Conservation (phyloP, 495 filamentous ascomycete genomes). For the Penicillium egyptiacum region DNA sequence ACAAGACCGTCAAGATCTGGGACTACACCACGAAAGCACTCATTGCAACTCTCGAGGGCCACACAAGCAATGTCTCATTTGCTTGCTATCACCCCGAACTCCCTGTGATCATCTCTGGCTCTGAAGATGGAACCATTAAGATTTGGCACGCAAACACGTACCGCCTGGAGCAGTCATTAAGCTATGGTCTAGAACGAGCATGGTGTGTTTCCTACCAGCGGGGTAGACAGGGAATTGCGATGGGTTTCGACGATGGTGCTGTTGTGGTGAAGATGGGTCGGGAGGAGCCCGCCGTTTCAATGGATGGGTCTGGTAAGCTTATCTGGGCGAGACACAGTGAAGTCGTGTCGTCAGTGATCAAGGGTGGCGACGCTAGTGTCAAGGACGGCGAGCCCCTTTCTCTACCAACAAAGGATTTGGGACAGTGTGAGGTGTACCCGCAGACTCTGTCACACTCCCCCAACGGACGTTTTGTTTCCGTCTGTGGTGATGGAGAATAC, state of each 20-base stretch:
- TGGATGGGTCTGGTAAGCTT: conserved; percentile 93
- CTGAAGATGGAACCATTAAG: conserved; percentile 95
- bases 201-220: conserved; percentile 97
- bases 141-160: conserved; percentile 99
- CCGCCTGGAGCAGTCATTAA: conserved; percentile 89
- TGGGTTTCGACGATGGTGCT: conserved; percentile 97
- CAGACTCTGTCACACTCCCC: conserved; percentile 93
- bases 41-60: conserved; percentile 94
- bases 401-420: conserved; percentile 89
- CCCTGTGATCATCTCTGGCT: conserved; percentile 97
- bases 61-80: conserved; percentile 98
- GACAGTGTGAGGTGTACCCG: conserved; percentile 94
- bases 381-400: conserved; percentile 88
- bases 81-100: conserved; percentile 97
- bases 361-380: conserved; percentile 75
- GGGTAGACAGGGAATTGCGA: conserved; percentile 87
- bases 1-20: conserved; percentile 94
- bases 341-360: conserved; percentile 91
- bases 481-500: conserved; percentile 97
- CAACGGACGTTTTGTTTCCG: conserved; percentile 94
- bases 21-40: conserved; percentile 98
- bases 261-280: conserved; percentile 97
- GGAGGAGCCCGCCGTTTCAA: conserved; percentile 95
- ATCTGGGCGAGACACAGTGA: conserved; percentile 95
- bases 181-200: conserved; percentile 90